phyloP scores from a whole-genome alignment of 2,329 filamentous ascomycete genomes.

The Fusarium dimerum region DNA sequence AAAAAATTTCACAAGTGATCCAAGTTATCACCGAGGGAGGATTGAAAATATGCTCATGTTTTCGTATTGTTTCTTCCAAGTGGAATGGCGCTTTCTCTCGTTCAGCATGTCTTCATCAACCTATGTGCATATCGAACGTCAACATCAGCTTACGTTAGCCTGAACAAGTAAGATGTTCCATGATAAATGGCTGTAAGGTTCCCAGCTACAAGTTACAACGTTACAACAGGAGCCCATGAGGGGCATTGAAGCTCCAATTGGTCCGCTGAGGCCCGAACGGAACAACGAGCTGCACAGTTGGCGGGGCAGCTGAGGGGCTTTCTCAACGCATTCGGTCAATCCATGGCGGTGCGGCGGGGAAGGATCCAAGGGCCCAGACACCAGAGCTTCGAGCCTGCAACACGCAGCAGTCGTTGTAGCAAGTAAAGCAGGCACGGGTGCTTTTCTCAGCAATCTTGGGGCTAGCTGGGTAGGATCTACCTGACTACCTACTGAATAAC shows the following conservation, averaged over 20 bases:
- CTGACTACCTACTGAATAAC: no score
- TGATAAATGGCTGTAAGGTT: neutral
- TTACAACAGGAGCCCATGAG: no score
- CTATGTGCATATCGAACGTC: neutral
- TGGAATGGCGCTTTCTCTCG: neutral
- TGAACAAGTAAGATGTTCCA: constrained; percentile 26
- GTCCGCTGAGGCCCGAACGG: neutral
- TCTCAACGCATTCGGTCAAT: neutral
- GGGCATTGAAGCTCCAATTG: constrained; percentile 8
- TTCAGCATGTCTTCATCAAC: neutral
- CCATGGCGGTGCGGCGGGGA: constrained; percentile 19
- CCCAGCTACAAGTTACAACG: no score
- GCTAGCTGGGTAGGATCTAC: no score
- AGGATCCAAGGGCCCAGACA: constrained; percentile 23
- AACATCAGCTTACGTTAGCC: neutral
- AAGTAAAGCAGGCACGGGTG: constrained; percentile 10
- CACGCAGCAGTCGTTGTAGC: constrained; percentile 13
- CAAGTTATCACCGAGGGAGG: no score
- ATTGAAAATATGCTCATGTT: no score
- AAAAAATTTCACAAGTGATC: no score
- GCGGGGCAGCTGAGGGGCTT: constrained; percentile 32
- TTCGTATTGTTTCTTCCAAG: no score
- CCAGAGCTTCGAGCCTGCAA: neutral
- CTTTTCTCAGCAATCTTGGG: no score
- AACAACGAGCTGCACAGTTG: constrained; percentile 7